A percentile compares a stretch with the other conserved stretches of the same genome.
These are phyloP conservation scores for Skeletonema grethae DNA, from an alignment of 108 stramenopile species.

Conservation along the genomic window DNA sequence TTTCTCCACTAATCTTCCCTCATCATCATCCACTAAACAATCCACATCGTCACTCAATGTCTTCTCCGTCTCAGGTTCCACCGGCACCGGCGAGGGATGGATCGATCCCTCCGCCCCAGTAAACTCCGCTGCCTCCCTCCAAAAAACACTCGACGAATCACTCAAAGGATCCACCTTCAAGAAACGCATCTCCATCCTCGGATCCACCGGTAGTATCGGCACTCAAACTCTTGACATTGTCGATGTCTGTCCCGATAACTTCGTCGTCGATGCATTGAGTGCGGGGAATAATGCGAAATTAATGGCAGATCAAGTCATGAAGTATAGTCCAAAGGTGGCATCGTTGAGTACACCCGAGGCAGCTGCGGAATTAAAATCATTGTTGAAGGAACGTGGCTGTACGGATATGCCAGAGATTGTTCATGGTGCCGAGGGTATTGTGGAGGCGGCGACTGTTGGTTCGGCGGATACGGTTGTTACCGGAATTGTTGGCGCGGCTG, in stretches of 20 bases:
- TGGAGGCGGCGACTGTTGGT: slow-evolving; percentile 76
- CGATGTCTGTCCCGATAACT: slow-evolving; percentile 92
- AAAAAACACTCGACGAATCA: slow-evolving; percentile 67
- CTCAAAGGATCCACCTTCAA: slow-evolving; percentile 82
- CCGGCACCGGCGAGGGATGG: slow-evolving; percentile 85
- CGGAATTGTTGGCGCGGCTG: slow-evolving; percentile 97
- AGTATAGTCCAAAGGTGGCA: slow-evolving; percentile 83
- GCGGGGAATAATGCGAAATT: slow-evolving; percentile 89
- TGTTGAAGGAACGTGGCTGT: slow-evolving; percentile 56
- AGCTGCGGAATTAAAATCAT: slow-evolving; percentile 54
- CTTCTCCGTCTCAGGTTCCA: slow-evolving; percentile 51
- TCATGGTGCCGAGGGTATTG: slow-evolving; percentile 82
- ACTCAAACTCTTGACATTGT: slow-evolving; percentile 97
- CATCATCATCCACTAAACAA: neutral
- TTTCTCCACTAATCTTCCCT: slow-evolving; percentile 2
- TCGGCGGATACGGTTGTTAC: slow-evolving; percentile 91
- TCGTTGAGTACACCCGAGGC: slow-evolving; percentile 71
- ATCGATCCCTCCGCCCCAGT: slow-evolving; percentile 79
- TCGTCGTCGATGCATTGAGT: slow-evolving; percentile 87
- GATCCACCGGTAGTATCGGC: slow-evolving; percentile 94
- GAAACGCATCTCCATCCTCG: slow-evolving; percentile 86
- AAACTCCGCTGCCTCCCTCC: slow-evolving; percentile 66
- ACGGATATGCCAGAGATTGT: slow-evolving; percentile 75
- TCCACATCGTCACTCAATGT: slow-evolving; percentile 12
- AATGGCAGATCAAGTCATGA: slow-evolving; percentile 90